Percentiles rank a stretch among this genome's conserved stretches.
Conservation (phyloP, 306 rosid genomes). For the Lathyrus tuberosus region DNA sequence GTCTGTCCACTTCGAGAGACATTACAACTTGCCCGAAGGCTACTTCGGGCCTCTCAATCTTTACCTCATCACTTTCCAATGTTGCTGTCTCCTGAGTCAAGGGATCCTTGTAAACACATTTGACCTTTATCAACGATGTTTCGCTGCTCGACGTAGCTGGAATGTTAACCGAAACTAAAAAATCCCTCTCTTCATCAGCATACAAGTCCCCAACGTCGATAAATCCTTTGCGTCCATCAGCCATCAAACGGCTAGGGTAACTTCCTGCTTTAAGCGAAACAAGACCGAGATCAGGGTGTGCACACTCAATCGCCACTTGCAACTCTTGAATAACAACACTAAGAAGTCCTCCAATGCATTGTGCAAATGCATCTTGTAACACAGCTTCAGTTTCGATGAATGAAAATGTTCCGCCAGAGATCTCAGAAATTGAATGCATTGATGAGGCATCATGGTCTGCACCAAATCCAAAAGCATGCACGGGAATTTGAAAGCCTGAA, state of each 20-base stretch:
- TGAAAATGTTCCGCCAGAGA: conserved; percentile 95
- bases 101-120: conserved; percentile 79
- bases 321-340: conserved; percentile 93
- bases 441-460: conserved; percentile 90
- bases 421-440: conserved; percentile 96
- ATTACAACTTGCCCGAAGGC: conserved; percentile 55
- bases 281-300: conserved; percentile 51
- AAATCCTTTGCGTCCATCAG: conserved; percentile 60
- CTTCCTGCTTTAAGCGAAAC: conserved; percentile 85
- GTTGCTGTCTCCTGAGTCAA: conserved; percentile 63
- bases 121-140: conserved; percentile 78
- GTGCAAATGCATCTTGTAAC: conserved; percentile 97
- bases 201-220: conserved; percentile 89
- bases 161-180: conserved; percentile 75
- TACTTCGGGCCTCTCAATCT: conserved; percentile 63
- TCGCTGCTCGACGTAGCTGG: conserved; percentile 60
- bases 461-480: conserved; percentile 95
- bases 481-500: conserved; percentile 87
- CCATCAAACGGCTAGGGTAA: conserved; percentile 68
- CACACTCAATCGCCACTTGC: conserved; percentile 78
- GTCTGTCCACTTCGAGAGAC: conserved; percentile 92
- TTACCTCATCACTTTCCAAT: conserved; percentile 72
- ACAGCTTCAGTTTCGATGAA: conserved; percentile 93
- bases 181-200: conserved; percentile 97
- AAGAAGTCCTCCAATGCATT: conserved; percentile 95